phyloP scores from a whole-genome alignment of 345 rosid species.

The Pistacia vera region DNA sequence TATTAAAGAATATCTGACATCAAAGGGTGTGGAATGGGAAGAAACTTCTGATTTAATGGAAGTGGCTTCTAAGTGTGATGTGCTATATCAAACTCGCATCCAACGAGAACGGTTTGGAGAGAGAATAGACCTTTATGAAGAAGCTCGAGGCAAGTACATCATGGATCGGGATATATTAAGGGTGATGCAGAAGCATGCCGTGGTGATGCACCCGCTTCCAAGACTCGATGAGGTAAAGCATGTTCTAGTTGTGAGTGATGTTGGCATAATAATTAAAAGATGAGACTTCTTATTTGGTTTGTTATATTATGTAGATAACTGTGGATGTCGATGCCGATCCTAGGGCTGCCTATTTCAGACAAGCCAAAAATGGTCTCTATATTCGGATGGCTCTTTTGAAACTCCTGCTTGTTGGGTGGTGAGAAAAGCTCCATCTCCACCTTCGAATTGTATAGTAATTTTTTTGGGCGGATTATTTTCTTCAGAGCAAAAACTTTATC shows the following conservation, averaged over 20 bases:
- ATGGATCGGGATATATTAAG: slow-evolving; percentile 57
- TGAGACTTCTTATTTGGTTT: background rate
- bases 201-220: slow-evolving; percentile 96
- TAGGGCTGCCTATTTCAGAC: slow-evolving; percentile 96
- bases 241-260: background rate
- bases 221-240: slow-evolving; percentile 84
- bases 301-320: slow-evolving; percentile 50
- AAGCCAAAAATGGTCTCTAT: slow-evolving; percentile 95
- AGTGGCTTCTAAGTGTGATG: slow-evolving; percentile 86
- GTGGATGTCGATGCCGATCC: slow-evolving; percentile 84
- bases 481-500: too few species aligned
- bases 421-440: slow-evolving; percentile 5
- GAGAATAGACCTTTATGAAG: slow-evolving; percentile 82
- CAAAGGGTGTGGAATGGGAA: slow-evolving; percentile 81
- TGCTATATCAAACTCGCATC: slow-evolving; percentile 90
- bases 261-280: background rate
- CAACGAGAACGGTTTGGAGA: slow-evolving; percentile 92
- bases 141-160: slow-evolving; percentile 92
- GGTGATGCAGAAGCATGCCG: slow-evolving; percentile 83
- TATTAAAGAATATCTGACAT: slow-evolving; percentile 80
- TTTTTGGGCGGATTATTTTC: too few species aligned
- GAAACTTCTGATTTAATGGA: slow-evolving; percentile 80
- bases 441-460: too few species aligned
- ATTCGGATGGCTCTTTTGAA: slow-evolving; percentile 94
- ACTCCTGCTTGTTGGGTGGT: slow-evolving; percentile 61